These are phyloP conservation scores for Plantago major DNA, from an alignment of 257 asterid species.

Conservation along the genomic window DNA sequence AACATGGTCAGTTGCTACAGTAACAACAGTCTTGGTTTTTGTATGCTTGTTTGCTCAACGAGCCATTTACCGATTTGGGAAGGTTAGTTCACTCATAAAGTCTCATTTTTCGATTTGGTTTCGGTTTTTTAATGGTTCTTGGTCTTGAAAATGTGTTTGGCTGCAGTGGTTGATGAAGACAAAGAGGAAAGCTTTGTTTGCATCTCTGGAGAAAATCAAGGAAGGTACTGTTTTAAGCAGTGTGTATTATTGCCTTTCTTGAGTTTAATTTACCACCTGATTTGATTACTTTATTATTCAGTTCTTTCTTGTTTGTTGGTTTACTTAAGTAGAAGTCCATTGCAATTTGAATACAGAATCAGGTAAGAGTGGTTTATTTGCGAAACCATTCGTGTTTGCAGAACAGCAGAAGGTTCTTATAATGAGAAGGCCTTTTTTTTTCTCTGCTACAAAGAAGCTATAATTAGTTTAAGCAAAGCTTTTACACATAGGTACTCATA, in stretches of 20 bases:
- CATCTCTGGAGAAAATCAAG: conserved; percentile 78
- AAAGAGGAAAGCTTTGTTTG: conserved; percentile 74
- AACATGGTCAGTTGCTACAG: conserved; percentile 96
- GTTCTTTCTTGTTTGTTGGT: too few relatives aligned
- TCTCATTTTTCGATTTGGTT: background rate
- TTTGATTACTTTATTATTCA: too few relatives aligned
- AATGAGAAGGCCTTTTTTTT: too few relatives aligned
- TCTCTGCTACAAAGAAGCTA: too few relatives aligned
- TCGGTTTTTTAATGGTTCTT: background rate
- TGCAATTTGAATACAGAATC: too few relatives aligned
- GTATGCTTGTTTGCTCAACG: conserved; percentile 73
- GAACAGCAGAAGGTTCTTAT: too few relatives aligned
- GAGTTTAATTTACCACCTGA: too few relatives aligned
- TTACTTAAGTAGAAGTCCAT: too few relatives aligned
- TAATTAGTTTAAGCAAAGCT: too few relatives aligned
- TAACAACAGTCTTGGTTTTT: conserved; percentile 84
- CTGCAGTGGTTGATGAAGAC: conserved; percentile 86
- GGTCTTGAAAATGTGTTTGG: conserved; percentile 3
- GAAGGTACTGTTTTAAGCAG: conserved; percentile 43
- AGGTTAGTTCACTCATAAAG: conserved; percentile 34
- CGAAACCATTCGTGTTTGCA: too few relatives aligned
- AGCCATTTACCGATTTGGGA: conserved; percentile 81
- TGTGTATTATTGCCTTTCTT: background rate
- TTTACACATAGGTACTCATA: too few relatives aligned
- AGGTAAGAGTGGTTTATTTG: too few relatives aligned